Evolutionary conservation across 2,329 filamentous ascomycete genomes (phyloP).

Genomic region (Rhynchosporium secalis): DNA sequence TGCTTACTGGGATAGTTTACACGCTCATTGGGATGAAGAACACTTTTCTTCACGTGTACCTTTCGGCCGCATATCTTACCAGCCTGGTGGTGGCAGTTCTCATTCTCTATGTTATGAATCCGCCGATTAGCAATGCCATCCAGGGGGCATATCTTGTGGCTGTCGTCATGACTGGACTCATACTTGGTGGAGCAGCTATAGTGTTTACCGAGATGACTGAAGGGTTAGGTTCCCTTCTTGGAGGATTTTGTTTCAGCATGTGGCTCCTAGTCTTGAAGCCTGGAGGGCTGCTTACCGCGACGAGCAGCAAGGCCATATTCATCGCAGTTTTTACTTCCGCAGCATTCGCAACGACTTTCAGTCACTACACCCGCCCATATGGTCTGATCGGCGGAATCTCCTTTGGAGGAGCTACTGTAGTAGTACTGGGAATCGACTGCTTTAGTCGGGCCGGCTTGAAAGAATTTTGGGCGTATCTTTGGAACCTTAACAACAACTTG

Average conservation of each 20-base stretch:
- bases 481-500: slow-evolving; percentile 74
- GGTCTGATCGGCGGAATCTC: slow-evolving; percentile 74
- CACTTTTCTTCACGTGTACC: slow-evolving; percentile 73
- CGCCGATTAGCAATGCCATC: slow-evolving; percentile 70
- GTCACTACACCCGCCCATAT: slow-evolving; percentile 74
- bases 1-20: slow-evolving; percentile 70
- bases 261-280: slow-evolving; percentile 80
- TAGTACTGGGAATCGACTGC: slow-evolving; percentile 85
- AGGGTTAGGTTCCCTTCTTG: slow-evolving; percentile 61
- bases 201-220: slow-evolving; percentile 83
- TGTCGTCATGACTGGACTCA: slow-evolving; percentile 66
- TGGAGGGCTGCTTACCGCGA: slow-evolving; percentile 69
- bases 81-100: slow-evolving; percentile 76
- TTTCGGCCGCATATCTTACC: slow-evolving; percentile 74
- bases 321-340: slow-evolving; percentile 70
- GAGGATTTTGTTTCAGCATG: slow-evolving; percentile 46
- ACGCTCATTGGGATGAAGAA: slow-evolving; percentile 81
- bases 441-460: slow-evolving; percentile 88
- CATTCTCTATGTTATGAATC: slow-evolving; percentile 84
- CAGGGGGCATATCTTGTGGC: slow-evolving; percentile 89
- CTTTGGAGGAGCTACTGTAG: slow-evolving; percentile 77
- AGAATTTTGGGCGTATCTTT: slow-evolving; percentile 94
- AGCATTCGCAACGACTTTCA: slow-evolving; percentile 75
- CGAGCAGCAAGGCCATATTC: slow-evolving; percentile 67
- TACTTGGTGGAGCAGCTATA: slow-evolving; percentile 72